phyloP scores from a whole-genome alignment of 2,329 filamentous ascomycete genomes.

The Tolypocladium cylindrosporum region DNA sequence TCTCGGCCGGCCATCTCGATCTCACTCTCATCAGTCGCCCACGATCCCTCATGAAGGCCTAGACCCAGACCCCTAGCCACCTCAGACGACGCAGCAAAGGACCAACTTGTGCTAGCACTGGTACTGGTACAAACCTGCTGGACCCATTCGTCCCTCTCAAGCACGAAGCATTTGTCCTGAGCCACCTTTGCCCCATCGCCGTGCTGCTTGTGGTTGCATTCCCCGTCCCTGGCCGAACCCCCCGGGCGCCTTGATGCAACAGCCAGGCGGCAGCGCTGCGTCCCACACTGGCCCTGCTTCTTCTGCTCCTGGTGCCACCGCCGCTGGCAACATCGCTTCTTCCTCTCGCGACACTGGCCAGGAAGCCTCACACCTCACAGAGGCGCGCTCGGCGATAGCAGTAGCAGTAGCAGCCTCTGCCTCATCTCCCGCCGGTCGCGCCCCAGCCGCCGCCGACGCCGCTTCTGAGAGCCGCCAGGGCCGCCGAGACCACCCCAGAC shows the following conservation, averaged over 20 bases:
- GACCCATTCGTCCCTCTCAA: neutral
- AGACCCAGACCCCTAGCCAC: slow-evolving; percentile 10
- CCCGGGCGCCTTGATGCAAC: slow-evolving; percentile 21
- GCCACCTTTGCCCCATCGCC: neutral
- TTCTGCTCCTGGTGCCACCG: slow-evolving; percentile 2
- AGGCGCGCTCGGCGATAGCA: neutral
- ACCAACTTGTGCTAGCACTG: neutral
- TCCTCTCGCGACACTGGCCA: neutral
- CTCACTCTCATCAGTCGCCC: slow-evolving; percentile 9
- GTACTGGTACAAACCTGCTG: neutral
- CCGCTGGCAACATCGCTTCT: neutral
- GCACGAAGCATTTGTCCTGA: neutral
- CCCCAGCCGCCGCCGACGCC: neutral
- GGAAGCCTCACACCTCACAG: neutral
- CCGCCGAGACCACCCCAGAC: slow-evolving; percentile 4
- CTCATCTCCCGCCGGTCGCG: neutral
- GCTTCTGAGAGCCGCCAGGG: neutral
- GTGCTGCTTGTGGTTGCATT: neutral
- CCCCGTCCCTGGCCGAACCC: slow-evolving; percentile 1
- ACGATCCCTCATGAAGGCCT: neutral
- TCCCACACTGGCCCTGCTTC: slow-evolving; percentile 6
- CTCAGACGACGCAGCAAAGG: neutral
- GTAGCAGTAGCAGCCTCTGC: slow-evolving; percentile 1
- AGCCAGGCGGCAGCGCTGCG: slow-evolving; percentile 7
- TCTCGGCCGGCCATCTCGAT: slow-evolving; percentile 14